phyloP scores from a whole-genome alignment of 768 basidiomycete genomes.

The Hypholoma fasciculare region DNA sequence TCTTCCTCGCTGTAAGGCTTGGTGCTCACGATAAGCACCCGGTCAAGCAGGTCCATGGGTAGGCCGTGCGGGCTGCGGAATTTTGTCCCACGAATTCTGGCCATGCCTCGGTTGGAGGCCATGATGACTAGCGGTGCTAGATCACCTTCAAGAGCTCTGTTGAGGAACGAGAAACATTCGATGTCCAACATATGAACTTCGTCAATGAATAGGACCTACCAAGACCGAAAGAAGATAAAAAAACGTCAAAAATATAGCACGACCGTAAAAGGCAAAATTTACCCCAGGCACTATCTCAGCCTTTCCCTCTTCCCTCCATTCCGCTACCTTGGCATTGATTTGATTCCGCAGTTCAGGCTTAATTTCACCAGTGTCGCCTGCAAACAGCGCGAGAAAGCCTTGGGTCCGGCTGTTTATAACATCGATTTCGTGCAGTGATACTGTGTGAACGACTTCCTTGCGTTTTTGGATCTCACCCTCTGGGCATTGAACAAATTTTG shows the following conservation, averaged over 20 bases:
- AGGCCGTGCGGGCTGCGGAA: constrained; percentile 94
- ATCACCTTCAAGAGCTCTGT: constrained; percentile 92
- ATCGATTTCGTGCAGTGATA: constrained; percentile 97
- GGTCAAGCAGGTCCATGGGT: constrained; percentile 91
- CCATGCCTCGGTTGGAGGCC: constrained; percentile 96
- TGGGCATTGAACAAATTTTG: constrained; percentile 97
- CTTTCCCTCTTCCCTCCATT: constrained; percentile 99
- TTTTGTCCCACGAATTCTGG: constrained; percentile 92
- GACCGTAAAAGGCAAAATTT: constrained; percentile 25
- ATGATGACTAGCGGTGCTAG: constrained; percentile 95
- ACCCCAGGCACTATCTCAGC: constrained; percentile 97
- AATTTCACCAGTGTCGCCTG: constrained; percentile 98
- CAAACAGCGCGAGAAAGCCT: constrained; percentile 93
- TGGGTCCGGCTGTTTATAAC: constrained; percentile 99
- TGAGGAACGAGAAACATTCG: constrained; percentile 98
- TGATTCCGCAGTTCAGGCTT: constrained; percentile 95
- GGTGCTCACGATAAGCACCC: constrained; percentile 95
- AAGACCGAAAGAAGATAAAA: constrained; percentile 5
- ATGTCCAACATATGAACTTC: constrained; percentile 99
- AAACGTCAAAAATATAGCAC: constrained; percentile 2
- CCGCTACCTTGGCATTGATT: constrained; percentile 94
- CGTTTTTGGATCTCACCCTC: constrained; percentile 98
- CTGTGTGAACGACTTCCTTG: constrained; percentile 96
- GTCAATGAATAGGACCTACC: constrained; percentile 95
- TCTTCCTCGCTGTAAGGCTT: constrained; percentile 82